Evolutionary conservation across 2,329 filamentous ascomycete genomes (phyloP), one percentile per base, ranked within the genome.

Genomic region (Fusarium napiforme): DNA sequence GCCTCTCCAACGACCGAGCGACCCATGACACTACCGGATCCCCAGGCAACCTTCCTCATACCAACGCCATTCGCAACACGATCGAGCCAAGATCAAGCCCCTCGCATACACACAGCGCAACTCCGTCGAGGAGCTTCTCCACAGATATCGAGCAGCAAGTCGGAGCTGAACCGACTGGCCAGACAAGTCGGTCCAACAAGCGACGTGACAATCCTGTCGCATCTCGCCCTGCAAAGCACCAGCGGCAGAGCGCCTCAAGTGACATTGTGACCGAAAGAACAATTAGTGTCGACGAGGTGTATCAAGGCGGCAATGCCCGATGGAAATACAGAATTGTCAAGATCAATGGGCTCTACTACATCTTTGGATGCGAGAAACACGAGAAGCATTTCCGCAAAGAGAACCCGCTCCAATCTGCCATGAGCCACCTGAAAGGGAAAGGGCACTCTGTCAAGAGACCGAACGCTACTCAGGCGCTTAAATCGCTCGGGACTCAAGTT

Each of bases 251-350:
- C 2, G 4, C 4, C 9, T 21, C 50, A 28, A 53, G n/a, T 26
- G 50, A 26, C 0, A 37, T 3, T 9, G 4, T 3, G 0, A 9
- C 34, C 2, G 4, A 39, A 28, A n/a, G 23, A 37, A 12, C 34
- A 5, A 39, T 28, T 1, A 11, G 3, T 0, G n/a, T 28, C 9
- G 12, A 9, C 0, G 4, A 39, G 9, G 9, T 39, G 0, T 53
- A 39, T 0, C 9, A 37, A 53, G 50, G 4, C 9, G 50, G 50
- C 0, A 21, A 39, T 12, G 34, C 47, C 7, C 19, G 12, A 12
- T 9, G 34, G n/a, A 53, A 37, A 16, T 6, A 37, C 50, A 53
- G 50, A n/a, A 53, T 53, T 21, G 12, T 7, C 1, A 26, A 28
- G 9, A 10, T 26, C 14, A 4, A 28, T 4, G 34, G 4, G 1